Base-by-base conservation (phyloP, 108 stramenopile species). In the Mayamaea pseudoterrestris region DNA sequence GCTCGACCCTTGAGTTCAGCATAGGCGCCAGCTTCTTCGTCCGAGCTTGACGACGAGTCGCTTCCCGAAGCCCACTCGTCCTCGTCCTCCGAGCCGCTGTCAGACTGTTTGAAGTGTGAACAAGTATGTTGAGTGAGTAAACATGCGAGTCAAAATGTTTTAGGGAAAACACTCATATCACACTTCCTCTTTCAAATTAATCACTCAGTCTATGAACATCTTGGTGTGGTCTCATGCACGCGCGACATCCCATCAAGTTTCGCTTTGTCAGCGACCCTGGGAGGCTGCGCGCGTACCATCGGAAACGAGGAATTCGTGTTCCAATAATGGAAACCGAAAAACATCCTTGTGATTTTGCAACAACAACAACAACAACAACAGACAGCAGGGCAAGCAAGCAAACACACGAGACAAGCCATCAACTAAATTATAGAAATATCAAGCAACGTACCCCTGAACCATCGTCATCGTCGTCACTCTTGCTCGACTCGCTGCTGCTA, bases 241-340 rank as follows among this genome's bases (percentile, higher is more conserved):
- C 50, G n/a, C n/a, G n/a, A n/a, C n/a, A n/a, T n/a, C n/a, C n/a
- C n/a, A n/a, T n/a, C n/a, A n/a, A n/a, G 46, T 54, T 60, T 60
- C 77, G 60, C 87, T 90, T 90, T 90, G 87, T 65, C 87, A 90
- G 87, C 66, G 78, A 73, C 64, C 60, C 30, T 28, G 35, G 16
- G 48, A 30, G 58, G 71, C 55, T 60, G 31, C 22, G 18, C 40
- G 47, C 53, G 30, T 60, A 50, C 34, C 44, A 69, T 96, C 95
- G 79, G 95, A 96, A 96, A 96, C 95, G 95, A 96, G 95, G 95
- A 96, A 96, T 90, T 90, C 82, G 78, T 56, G 64, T 47, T 55
- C 41, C 49, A 37, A 30, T 27, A 36, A 30, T 35, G 27, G 17
- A 31, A 30, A 1, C 11, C 41, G 57, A 50, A 44, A 30, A 54